Base-by-base conservation (phyloP, 1,139 yeast species). In the Hansenula anomala region DNA sequence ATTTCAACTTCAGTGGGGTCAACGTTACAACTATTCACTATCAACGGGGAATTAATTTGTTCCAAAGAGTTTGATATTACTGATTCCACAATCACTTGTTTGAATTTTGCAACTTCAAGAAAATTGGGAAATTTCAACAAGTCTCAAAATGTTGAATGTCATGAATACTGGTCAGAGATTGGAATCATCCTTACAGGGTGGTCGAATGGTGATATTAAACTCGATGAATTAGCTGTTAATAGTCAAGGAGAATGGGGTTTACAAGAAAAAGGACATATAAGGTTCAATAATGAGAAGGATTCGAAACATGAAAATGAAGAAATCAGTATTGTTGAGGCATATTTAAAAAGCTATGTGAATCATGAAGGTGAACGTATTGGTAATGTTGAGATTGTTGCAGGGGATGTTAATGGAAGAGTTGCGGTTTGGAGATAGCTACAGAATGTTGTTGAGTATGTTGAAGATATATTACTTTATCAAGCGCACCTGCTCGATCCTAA, bases 21-120 rank as follows among this genome's bases (percentile, higher is more conserved):
- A 13, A 34, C 41, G 0, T 42, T 81, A 14, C 46, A 49, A 0
- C 33, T 81, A 0, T 75, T 56, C 54, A 77, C 77, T 5, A 55
- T 81, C 20, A 82, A 83, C 56, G 88, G 88, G 0, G 69, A 69
- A 7, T 34, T 54, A 3, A 60, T 77, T 3, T 29, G 54, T 9
- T n/a, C n/a, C n/a, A 38, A 46, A 3, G 30, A 35, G 10, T 41
- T 33, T 15, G 27, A 20, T 15, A 31, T 35, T 2, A 30, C 41
- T 12, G 7, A 44, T 62, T 7, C 46, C 52, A 3, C 55, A 57
- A 29, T 28, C 2, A 28, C 30, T 6, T 18, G 23, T 28, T 33
- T 60, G 17, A 47, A 50, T 32, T 53, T 60, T 41, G 55, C 50
- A 9, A 54, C 49, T 34, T 43, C 55, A 1, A 46, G 55, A 44